These are phyloP conservation scores for Proliferodiscus dingleyae DNA, from an alignment of 2,329 filamentous ascomycete genomes.

Conservation along the genomic window DNA sequence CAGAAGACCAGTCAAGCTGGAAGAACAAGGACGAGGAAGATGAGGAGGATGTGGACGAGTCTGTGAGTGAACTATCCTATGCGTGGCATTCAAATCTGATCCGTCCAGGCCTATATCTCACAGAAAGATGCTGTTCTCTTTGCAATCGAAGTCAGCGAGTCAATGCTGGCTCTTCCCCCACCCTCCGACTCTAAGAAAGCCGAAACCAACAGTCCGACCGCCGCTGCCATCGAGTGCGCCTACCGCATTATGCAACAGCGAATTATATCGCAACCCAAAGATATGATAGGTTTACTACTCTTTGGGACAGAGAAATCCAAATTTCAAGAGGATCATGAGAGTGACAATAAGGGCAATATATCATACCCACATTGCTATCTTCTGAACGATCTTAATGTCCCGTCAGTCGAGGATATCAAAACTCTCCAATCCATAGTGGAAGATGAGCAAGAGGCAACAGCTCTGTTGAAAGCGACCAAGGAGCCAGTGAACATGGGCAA, in stretches of 20 bases:
- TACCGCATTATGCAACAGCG: slow-evolving; percentile 96
- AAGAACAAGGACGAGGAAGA: slow-evolving; percentile 53
- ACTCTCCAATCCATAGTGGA: slow-evolving; percentile 70
- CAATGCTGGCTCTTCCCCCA: slow-evolving; percentile 72
- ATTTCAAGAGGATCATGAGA: slow-evolving; percentile 63
- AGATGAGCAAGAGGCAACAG: slow-evolving; percentile 65
- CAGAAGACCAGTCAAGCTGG: slow-evolving; percentile 18
- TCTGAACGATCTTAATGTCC: slow-evolving; percentile 81
- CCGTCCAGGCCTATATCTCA: slow-evolving; percentile 70
- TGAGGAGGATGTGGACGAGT: slow-evolving; percentile 63
- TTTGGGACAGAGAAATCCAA: slow-evolving; percentile 86
- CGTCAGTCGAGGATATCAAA: slow-evolving; percentile 82
- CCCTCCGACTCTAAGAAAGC: slow-evolving; percentile 66
- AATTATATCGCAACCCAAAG: slow-evolving; percentile 92
- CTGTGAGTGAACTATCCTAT: slow-evolving; percentile 35
- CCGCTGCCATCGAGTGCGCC: slow-evolving; percentile 87
- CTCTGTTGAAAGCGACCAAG: slow-evolving; percentile 64
- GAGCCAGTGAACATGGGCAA: slow-evolving; percentile 78
- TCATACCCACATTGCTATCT: slow-evolving; percentile 91
- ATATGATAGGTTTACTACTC: slow-evolving; percentile 93
- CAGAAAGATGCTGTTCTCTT: slow-evolving; percentile 98
- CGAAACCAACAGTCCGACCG: slow-evolving; percentile 70
- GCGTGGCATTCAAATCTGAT: too few relatives aligned
- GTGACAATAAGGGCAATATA: slow-evolving; percentile 48
- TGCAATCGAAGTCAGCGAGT: slow-evolving; percentile 84